Base-by-base conservation (phyloP, 73 alveolate species). In the Paraurostyla sp. region DNA sequence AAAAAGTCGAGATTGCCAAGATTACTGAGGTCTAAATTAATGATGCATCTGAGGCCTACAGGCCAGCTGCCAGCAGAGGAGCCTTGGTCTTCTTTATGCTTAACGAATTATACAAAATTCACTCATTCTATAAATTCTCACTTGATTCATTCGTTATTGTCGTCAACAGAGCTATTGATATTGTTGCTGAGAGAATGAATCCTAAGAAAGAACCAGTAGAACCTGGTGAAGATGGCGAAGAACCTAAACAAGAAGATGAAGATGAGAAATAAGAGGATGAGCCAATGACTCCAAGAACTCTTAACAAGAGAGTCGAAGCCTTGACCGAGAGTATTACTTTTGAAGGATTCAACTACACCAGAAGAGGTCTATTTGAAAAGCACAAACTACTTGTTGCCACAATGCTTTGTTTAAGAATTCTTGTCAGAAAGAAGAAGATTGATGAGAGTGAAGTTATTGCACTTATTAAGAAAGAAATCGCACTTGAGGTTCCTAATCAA, bases 1-100 rank as follows among this genome's bases (percentile, higher is more conserved):
- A 98, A 93, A 98, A 99, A 87, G 99, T 98, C 87, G 97, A 94
- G 15, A 92, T 94, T 32, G 99, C 99, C 25, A 96, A 96, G 85
- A 98, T 93, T 49, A 99, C 99, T 0, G 99, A 99, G 91, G 98
- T 95, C 52, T 89, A 93, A 91, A 99, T 99, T 83, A 97, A 97
- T 73, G 98, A 94, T 65, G 97, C 99, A 63, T 96, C 99, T 22
- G 99, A 99, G 88, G 96, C 96, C 25, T 99, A 98, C 89, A 93
- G 99, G 68, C 98, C 98, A 27, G 99, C 99, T 25, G 99, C 99
- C 60, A 83, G 97, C 65, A 92, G 99, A 90, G 99, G 99, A 65
- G 99, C 99, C 49, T 83, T 97, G 32, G 95, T 98, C 60, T 99
- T 98, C 96, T 99, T 99, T 98, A 94, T 99, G 90, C 93, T 99